Percentiles rank a stretch among this genome's conserved stretches.
phyloP scores from a whole-genome alignment of 805 yeast species.

The Suhomyces xylopsoci region DNA sequence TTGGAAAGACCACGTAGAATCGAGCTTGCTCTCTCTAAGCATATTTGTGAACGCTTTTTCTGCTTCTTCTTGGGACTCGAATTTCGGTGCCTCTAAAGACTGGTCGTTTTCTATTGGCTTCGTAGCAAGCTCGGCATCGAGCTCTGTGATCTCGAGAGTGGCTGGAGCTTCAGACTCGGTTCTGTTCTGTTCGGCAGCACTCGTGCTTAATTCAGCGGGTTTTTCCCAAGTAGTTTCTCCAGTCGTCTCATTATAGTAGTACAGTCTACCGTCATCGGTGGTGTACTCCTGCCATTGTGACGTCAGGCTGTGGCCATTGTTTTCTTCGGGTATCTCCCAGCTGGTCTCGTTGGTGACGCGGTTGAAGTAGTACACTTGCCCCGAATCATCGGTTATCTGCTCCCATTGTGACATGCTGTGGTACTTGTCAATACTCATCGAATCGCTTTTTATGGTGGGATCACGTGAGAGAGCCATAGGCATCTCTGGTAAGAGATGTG shows the following conservation, averaged over 20 bases:
- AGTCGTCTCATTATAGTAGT: constrained; percentile 65
- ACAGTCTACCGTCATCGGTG: constrained; percentile 56
- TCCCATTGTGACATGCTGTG: constrained; percentile 49
- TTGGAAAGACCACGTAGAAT: constrained; percentile 73
- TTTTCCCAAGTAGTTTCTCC: constrained; percentile 76
- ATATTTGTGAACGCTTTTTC: constrained; percentile 48
- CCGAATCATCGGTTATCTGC: constrained; percentile 59
- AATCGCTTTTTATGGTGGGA: not conserved
- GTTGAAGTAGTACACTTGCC: constrained; percentile 71
- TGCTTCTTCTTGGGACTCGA: constrained; percentile 31
- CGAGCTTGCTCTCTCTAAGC: constrained; percentile 56
- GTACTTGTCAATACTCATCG: not conserved
- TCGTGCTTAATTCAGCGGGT: constrained; percentile 49
- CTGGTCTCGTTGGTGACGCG: constrained; percentile 61
- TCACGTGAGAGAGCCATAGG: not conserved
- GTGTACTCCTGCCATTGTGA: constrained; percentile 41
- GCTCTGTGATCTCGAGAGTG: constrained; percentile 8
- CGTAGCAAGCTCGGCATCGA: constrained; percentile 19
- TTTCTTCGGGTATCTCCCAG: constrained; percentile 72
- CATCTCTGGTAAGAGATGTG: not conserved
- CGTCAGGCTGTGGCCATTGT: not conserved
- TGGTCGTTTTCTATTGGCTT: constrained; percentile 18
- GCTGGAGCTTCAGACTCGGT: constrained; percentile 4
- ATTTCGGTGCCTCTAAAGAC: constrained; percentile 23
- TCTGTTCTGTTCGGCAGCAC: constrained; percentile 4